A percentile compares a stretch with the other conserved stretches of the same genome.
These are phyloP conservation scores for Tolypocladium sp. DNA, from an alignment of 2,329 filamentous ascomycete species.

Conservation along the genomic window DNA sequence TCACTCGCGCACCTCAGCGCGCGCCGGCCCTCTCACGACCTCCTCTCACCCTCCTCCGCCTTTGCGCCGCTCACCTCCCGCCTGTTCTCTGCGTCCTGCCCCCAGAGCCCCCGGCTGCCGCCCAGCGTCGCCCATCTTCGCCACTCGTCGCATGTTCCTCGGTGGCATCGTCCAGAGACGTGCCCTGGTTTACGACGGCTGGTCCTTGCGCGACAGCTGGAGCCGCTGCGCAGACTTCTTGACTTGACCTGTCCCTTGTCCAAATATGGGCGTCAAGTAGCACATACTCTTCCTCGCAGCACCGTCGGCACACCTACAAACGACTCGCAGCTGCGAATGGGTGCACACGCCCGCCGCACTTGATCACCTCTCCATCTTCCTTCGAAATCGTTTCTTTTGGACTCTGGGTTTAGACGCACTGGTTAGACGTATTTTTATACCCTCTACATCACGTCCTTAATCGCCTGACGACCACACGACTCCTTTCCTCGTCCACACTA, in stretches of 20 bases:
- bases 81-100: background rate
- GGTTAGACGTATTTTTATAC: conserved; percentile 25
- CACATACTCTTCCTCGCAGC: conserved; percentile 6
- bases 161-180: background rate
- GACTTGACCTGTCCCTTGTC: conserved; percentile 1
- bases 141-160: background rate
- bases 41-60: background rate
- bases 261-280: conserved; percentile 11
- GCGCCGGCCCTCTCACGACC: background rate
- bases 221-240: background rate
- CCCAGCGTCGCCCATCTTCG: conserved; percentile 1
- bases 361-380: conserved; percentile 10
- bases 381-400: conserved; percentile 16
- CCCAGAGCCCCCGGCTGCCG: background rate
- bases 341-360: conserved; percentile 9
- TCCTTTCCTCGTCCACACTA: conserved; percentile 9
- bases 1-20: background rate
- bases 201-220: conserved; percentile 1
- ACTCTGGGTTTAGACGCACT: conserved; percentile 28
- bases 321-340: conserved; percentile 15
- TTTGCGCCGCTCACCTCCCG: background rate
- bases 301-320: conserved; percentile 1
- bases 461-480: conserved; percentile 7
- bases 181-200: conserved; percentile 1
- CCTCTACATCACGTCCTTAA: conserved; percentile 10